Evolutionary conservation across 805 yeast genomes (phyloP).

Genomic region (Wickerhamiella bombiphila): DNA sequence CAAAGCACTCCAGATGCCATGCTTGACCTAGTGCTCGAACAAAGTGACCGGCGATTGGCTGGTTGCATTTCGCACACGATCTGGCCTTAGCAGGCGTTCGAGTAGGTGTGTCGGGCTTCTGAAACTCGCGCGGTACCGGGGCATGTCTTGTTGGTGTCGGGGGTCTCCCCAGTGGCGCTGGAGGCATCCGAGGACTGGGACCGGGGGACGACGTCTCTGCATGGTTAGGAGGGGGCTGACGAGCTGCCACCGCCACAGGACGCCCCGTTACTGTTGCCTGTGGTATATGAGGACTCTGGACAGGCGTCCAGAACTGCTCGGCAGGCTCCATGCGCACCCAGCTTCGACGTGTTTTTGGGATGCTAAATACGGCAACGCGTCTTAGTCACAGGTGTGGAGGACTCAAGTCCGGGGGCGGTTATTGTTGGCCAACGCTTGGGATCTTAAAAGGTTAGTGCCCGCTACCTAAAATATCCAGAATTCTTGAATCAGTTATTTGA

Average conservation of each 20-base stretch:
- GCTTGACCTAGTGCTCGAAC: constrained; percentile 71
- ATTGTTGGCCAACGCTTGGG: too few species aligned
- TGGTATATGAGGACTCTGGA: background rate
- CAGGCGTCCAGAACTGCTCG: background rate
- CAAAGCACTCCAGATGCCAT: constrained; percentile 78
- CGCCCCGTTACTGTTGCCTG: background rate
- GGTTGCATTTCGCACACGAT: constrained; percentile 37
- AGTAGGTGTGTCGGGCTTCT: too few species aligned
- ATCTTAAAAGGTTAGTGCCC: too few species aligned
- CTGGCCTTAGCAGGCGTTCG: too few species aligned
- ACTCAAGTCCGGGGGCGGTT: too few species aligned
- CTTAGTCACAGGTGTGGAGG: too few species aligned
- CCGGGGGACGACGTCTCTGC: background rate
- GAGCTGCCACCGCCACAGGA: background rate
- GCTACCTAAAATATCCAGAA: too few species aligned
- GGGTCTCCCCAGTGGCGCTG: background rate
- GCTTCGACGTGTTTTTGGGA: too few species aligned
- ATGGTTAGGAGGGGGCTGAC: background rate
- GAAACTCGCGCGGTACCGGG: too few species aligned
- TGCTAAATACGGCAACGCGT: too few species aligned
- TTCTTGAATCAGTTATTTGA: too few species aligned
- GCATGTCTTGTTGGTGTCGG: background rate
- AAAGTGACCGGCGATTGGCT: constrained; percentile 52
- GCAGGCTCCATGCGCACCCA: too few species aligned
- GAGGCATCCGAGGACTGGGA: background rate